Percentiles rank a stretch among this genome's conserved stretches.
Evolutionary conservation across 495 filamentous ascomycete species (phyloP).

Genomic region (Choiromyces venosus): DNA sequence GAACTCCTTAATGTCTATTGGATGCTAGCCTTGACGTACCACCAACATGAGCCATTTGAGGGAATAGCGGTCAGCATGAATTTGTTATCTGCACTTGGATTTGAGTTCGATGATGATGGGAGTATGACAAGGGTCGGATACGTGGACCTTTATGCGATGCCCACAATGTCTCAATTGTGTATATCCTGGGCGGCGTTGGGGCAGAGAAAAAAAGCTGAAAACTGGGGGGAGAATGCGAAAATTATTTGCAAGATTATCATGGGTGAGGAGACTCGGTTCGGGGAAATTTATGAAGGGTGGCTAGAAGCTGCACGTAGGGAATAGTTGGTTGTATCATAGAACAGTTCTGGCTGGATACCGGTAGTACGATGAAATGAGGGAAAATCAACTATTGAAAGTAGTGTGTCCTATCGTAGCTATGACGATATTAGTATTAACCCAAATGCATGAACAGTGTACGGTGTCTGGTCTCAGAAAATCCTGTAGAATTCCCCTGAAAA

Average conservation of each 20-base stretch:
- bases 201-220: neutral
- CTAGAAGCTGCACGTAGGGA: neutral
- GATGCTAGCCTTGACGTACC: neutral
- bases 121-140: neutral
- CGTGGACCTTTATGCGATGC: neutral
- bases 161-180: slow-evolving; percentile 1
- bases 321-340: neutral
- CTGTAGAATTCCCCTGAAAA: neutral
- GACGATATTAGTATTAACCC: neutral
- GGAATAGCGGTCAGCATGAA: neutral
- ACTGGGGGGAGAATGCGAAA: neutral
- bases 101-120: neutral
- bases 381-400: neutral
- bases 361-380: neutral
- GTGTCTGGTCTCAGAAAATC: neutral
- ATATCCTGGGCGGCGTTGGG: neutral
- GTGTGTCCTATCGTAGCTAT: neutral
- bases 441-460: neutral
- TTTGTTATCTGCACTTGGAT: neutral
- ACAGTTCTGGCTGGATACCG: neutral
- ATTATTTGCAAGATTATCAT: neutral
- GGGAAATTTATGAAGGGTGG: neutral
- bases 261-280: neutral
- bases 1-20: neutral
- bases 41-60: neutral